Percentiles rank a stretch among this genome's conserved stretches.
Evolutionary conservation across 2,329 filamentous ascomycete species (phyloP).

Genomic region (Ophiosphaerella herpotricha): DNA sequence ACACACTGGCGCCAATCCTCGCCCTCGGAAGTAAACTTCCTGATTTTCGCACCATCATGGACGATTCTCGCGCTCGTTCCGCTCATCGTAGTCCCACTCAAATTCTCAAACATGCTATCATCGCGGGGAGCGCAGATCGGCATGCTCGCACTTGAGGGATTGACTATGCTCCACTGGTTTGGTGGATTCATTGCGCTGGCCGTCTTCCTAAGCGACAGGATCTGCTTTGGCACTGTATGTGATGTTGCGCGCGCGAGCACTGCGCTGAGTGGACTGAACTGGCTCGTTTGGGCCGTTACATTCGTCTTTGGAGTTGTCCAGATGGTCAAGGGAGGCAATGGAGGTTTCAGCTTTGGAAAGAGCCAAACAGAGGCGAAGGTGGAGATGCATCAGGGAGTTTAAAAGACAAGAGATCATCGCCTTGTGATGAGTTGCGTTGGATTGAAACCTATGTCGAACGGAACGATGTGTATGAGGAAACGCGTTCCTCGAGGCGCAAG

Average conservation of each 20-base stretch:
- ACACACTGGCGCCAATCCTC: slow-evolving; percentile 56
- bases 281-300: slow-evolving; percentile 54
- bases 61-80: slow-evolving; percentile 69
- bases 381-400: slow-evolving; percentile 50
- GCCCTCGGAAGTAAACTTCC: slow-evolving; percentile 70
- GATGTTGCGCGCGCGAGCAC: slow-evolving; percentile 65
- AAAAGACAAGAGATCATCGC: slow-evolving; percentile 1
- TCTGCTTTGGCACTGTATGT: slow-evolving; percentile 63
- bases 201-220: slow-evolving; percentile 62
- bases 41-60: slow-evolving; percentile 80
- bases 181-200: slow-evolving; percentile 80
- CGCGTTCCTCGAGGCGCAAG: background rate
- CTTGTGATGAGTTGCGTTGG: background rate
- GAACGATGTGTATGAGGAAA: background rate
- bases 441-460: background rate
- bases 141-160: slow-evolving; percentile 68
- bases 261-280: slow-evolving; percentile 70
- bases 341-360: slow-evolving; percentile 9
- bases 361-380: slow-evolving; percentile 30
- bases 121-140: slow-evolving; percentile 61
- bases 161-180: slow-evolving; percentile 91
- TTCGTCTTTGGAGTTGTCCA: slow-evolving; percentile 34
- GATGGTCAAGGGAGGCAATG: slow-evolving; percentile 27
- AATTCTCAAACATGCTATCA: slow-evolving; percentile 47
- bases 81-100: slow-evolving; percentile 69